Evolutionary conservation across 2,329 filamentous ascomycete genomes (phyloP), one percentile per base, ranked within the genome.

Genomic region (Claviceps citrina): DNA sequence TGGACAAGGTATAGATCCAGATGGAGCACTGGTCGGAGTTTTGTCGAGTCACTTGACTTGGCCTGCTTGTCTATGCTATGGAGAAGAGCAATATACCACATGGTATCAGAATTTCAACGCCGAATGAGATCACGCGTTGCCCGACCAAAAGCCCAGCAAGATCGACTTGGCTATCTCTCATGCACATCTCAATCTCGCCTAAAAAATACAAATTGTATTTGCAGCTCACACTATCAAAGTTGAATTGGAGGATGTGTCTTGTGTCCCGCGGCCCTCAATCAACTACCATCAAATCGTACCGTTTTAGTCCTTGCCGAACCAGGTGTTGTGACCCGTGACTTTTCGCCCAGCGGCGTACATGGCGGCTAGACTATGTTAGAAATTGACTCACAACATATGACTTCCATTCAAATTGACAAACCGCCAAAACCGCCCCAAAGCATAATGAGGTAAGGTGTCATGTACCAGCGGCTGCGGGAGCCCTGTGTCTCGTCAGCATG

Each of bases 241-340:
- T 15, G 12, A 19, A 6, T 15, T 31, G 12, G 2, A 18, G 8
- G 30, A 16, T 25, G 24, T 32, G 20, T 24, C 16, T 25, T 15
- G 12, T 16, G 7, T 16, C 9, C 10, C 37, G 28, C 22, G 22
- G 7, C 31, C 16, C 16, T 24, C 28, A 26, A 20, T 40, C 37
- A 5, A 9, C 9, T 10, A 31, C 12, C 5, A 15, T 31, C 18
- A 18, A 24, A 32, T 34, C 22, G 39, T 42, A 22, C 12, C 13
- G 18, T 32, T 41, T 54, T 70, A 76, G 49, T 64, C 55, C 61
- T 73, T 69, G 56, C 69, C 64, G 54, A 76, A 83, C 77, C 78
- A 86, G 46, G 78, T 84, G 73, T 85, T 87, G 71, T 87, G 75
- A 54, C 83, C 83, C 47, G 78, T 58, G 48, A 82, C 65, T 67